Base-by-base conservation (phyloP, 495 filamentous ascomycete species). In the Cercophora newfieldiana region DNA sequence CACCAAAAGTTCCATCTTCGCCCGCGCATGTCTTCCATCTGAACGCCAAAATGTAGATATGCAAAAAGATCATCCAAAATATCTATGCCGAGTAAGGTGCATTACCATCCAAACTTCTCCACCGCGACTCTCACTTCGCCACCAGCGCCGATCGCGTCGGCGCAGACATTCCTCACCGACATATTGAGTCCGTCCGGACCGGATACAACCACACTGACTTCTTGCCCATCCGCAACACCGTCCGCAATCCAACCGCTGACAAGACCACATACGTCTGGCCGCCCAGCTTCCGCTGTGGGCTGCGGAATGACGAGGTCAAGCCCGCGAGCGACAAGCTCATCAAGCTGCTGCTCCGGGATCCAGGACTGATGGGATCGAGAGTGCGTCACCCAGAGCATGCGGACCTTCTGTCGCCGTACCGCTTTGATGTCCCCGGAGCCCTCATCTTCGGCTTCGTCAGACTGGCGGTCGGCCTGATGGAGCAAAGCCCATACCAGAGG, bases 311-410 rank as follows among this genome's bases (percentile, higher is more conserved):
- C 69, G 44, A 88, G 63, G 21, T 82, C 72, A 10, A 85, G 71
- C 6, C 85, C 87, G 56, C 66, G 69, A 25, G 72, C 65, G 28
- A 76, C 71, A 16, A 85, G 68, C 62, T 86, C 77, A 22, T 76
- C 65, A 7, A 86, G 69, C 61, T 81, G 75, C 44, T 81, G 74
- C 18, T 72, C 65, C 1, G 79, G 75, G 18, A 88, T 60, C 87
- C 86, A 88, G 3, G 72, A 73, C 16, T 76, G 70, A 61, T 87
- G 86, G 14, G 73, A 74, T 8, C 74, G 62, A 5, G 85, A 74
- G 65, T 85, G 84, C 24, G 83, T 79, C 7, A 88, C 75, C 86
- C 85, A 88, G 44, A 89, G 78, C n/a, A 89, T 70, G 57, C 81
- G 73, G 0, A 87, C 79, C 26, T 47, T 47, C 60, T 73, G 71